Evolutionary conservation across 495 filamentous ascomycete species (phyloP).

Genomic region (Neurospora africana): DNA sequence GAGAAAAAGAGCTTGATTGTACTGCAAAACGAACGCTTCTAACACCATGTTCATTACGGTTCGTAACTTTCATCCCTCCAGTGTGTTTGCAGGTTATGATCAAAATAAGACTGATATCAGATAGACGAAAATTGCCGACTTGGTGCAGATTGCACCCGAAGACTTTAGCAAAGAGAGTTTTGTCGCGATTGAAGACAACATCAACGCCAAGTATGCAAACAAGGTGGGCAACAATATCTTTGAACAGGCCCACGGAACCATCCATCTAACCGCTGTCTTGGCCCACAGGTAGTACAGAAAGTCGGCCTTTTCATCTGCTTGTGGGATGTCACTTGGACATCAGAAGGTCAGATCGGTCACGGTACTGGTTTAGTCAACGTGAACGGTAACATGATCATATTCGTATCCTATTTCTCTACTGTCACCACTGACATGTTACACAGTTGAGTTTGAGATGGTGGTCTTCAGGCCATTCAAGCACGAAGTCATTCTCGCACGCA

Average conservation of each 20-base stretch:
- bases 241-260: neutral
- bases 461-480: slow-evolving; percentile 92
- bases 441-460: slow-evolving; percentile 85
- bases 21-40: neutral
- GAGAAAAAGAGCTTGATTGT: neutral
- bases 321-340: slow-evolving; percentile 74
- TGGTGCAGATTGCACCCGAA: slow-evolving; percentile 79
- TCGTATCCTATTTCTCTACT: neutral
- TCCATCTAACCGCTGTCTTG: neutral
- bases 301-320: slow-evolving; percentile 87
- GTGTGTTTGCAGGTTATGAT: neutral
- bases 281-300: slow-evolving; percentile 41
- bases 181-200: slow-evolving; percentile 79
- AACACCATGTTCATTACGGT: neutral
- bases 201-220: slow-evolving; percentile 93
- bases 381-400: slow-evolving; percentile 49
- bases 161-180: slow-evolving; percentile 72
- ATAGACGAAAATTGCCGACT: slow-evolving; percentile 67
- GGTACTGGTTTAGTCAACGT: slow-evolving; percentile 83
- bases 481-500: slow-evolving; percentile 75
- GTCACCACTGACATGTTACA: slow-evolving; percentile 2
- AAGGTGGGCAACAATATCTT: slow-evolving; percentile 44
- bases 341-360: slow-evolving; percentile 87
- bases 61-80: neutral
- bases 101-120: neutral